A percentile compares a stretch with the other conserved stretches of the same genome.
phyloP scores from a whole-genome alignment of 495 filamentous ascomycete genomes.

The Jackrogersella minutella region DNA sequence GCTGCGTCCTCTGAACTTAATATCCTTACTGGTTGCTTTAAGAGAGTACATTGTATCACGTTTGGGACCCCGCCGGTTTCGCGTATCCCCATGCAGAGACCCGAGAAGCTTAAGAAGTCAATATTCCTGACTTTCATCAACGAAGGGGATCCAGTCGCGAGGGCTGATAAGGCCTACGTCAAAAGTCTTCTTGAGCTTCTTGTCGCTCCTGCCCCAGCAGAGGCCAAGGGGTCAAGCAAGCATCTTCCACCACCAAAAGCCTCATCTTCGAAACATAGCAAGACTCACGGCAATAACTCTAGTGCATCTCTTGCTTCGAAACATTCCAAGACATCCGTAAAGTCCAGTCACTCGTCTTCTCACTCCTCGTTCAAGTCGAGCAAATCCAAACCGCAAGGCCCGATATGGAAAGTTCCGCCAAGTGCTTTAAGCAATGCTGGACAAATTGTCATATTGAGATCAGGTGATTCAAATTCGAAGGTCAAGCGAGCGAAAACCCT shows the following conservation, averaged over 20 bases:
- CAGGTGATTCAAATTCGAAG: constrained; percentile 45
- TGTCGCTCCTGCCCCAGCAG: constrained; percentile 64
- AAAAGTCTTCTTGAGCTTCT: constrained; percentile 75
- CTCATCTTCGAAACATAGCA: constrained; percentile 19
- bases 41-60: constrained; percentile 79
- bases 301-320: constrained; percentile 44
- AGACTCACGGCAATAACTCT: constrained; percentile 38
- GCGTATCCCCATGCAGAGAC: constrained; percentile 69
- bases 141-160: constrained; percentile 80
- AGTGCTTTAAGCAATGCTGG: constrained; percentile 72
- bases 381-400: constrained; percentile 32
- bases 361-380: constrained; percentile 35
- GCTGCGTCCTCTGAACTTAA: constrained; percentile 70
- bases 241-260: constrained; percentile 17
- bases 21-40: constrained; percentile 71
- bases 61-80: constrained; percentile 83
- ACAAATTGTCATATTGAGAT: constrained; percentile 68
- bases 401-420: constrained; percentile 68
- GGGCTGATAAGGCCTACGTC: constrained; percentile 79
- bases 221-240: constrained; percentile 20
- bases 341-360: constrained; percentile 24
- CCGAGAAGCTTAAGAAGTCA: constrained; percentile 63
- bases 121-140: constrained; percentile 81
- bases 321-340: constrained; percentile 33
- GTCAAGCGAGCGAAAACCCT: constrained; percentile 49